These are phyloP conservation scores for Lipomyces chichibuensis DNA, from an alignment of 805 yeast species.

Conservation along the genomic window DNA sequence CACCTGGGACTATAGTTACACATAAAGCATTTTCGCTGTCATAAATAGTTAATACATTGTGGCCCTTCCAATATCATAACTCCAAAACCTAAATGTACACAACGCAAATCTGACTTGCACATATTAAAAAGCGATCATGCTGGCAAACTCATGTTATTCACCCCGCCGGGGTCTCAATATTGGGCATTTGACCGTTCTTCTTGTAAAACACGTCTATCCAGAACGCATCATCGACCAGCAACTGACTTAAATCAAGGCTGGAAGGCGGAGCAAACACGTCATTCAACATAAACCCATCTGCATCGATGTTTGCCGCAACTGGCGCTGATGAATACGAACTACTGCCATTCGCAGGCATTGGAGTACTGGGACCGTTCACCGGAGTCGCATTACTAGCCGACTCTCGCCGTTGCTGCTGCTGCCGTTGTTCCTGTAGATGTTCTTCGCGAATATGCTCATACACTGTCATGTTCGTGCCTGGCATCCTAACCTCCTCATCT, in stretches of 20 bases:
- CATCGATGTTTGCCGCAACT: neutral
- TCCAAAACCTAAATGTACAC: neutral
- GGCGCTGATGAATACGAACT: neutral
- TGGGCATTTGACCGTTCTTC: neutral
- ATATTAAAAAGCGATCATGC: neutral
- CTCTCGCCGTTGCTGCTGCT: neutral
- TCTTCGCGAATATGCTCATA: slow-evolving; percentile 18
- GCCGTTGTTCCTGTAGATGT: neutral
- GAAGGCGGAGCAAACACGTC: slow-evolving; percentile 3
- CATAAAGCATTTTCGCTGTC: neutral
- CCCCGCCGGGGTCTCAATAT: neutral
- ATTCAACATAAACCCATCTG: neutral
- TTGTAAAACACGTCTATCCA: slow-evolving; percentile 14
- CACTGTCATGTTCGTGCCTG: slow-evolving; percentile 12
- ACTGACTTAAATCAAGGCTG: slow-evolving; percentile 9
- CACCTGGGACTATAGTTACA: neutral
- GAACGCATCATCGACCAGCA: slow-evolving; percentile 10
- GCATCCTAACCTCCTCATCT: slow-evolving; percentile 23
- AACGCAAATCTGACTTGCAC: neutral
- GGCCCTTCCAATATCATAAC: neutral
- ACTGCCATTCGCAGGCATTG: neutral
- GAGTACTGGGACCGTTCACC: neutral
- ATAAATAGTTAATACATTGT: neutral
- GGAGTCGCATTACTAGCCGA: neutral
- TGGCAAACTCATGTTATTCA: neutral